Conservation (phyloP, 768 basidiomycete species). For the Tylopilus felleus region DNA sequence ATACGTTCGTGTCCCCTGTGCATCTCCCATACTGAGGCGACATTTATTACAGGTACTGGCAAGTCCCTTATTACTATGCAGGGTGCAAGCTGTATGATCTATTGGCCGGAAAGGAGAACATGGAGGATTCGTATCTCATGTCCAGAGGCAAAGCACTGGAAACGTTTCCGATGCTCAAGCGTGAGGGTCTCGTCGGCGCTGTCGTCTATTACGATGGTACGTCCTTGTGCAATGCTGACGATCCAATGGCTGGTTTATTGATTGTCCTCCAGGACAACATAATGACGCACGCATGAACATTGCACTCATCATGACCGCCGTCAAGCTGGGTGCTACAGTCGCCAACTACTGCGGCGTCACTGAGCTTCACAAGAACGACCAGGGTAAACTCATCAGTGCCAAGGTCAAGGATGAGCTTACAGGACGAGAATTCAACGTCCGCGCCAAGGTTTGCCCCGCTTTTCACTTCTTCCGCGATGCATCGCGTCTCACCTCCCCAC, state of each 20-base stretch:
- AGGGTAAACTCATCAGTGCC: constrained; percentile 68
- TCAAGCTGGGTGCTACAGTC: constrained; percentile 83
- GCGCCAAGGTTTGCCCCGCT: constrained; percentile 57
- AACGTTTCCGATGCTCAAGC: constrained; percentile 95
- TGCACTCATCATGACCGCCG: constrained; percentile 90
- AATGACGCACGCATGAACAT: constrained; percentile 99
- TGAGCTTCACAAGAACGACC: constrained; percentile 61
- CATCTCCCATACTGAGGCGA: constrained; percentile 3
- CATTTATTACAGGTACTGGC: constrained; percentile 69
- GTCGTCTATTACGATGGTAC: constrained; percentile 96
- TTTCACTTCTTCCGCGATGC: background rate
- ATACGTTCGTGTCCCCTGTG: background rate
- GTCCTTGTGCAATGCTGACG: constrained; percentile 10
- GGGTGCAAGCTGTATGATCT: constrained; percentile 97
- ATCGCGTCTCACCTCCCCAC: background rate
- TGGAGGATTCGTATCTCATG: constrained; percentile 95
- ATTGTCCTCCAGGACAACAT: constrained; percentile 70
- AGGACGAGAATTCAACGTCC: constrained; percentile 76
- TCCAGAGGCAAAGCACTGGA: constrained; percentile 90
- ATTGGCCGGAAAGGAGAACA: constrained; percentile 93
- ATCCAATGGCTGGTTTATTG: background rate
- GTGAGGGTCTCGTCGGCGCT: constrained; percentile 87
- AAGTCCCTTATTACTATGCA: constrained; percentile 92
- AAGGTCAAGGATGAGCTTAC: constrained; percentile 78
- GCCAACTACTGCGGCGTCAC: constrained; percentile 91